Evolutionary conservation across 306 rosid genomes (phyloP).

Genomic region (Ormosia semicastrata): DNA sequence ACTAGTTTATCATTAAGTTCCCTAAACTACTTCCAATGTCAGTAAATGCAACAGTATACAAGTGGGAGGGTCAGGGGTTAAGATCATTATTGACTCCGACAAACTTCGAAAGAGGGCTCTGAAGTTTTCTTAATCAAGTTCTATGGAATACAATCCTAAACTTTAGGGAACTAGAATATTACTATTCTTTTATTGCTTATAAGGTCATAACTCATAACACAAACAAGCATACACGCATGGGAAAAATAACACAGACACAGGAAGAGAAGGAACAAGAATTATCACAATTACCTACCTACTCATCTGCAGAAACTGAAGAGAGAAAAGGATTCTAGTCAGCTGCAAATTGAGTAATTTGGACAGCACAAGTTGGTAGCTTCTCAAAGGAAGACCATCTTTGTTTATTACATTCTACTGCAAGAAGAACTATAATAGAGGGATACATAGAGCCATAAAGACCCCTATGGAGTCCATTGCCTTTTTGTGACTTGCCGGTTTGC

Average conservation of each 20-base stretch:
- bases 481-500: slow-evolving; percentile 94
- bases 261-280: slow-evolving; percentile 8
- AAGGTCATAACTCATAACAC: slow-evolving; percentile 24
- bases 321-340: slow-evolving; percentile 29
- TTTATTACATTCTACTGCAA: slow-evolving; percentile 42
- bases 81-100: neutral
- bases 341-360: slow-evolving; percentile 37
- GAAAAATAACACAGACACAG: slow-evolving; percentile 16
- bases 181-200: slow-evolving; percentile 16
- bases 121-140: slow-evolving; percentile 2
- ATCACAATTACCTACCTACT: slow-evolving; percentile 37
- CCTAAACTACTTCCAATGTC: slow-evolving; percentile 4
- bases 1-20: neutral
- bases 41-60: neutral
- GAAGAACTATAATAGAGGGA: slow-evolving; percentile 19
- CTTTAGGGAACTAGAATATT: slow-evolving; percentile 4
- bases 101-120: neutral
- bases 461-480: slow-evolving; percentile 71
- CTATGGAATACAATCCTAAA: slow-evolving; percentile 3
- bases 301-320: slow-evolving; percentile 40
- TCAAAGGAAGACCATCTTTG: slow-evolving; percentile 25
- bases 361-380: slow-evolving; percentile 36
- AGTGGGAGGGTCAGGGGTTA: neutral
- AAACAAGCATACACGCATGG: slow-evolving; percentile 19
- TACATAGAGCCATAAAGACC: slow-evolving; percentile 44